phyloP scores from a whole-genome alignment of 2,329 filamentous ascomycete genomes.

The Neonectria ditissima region DNA sequence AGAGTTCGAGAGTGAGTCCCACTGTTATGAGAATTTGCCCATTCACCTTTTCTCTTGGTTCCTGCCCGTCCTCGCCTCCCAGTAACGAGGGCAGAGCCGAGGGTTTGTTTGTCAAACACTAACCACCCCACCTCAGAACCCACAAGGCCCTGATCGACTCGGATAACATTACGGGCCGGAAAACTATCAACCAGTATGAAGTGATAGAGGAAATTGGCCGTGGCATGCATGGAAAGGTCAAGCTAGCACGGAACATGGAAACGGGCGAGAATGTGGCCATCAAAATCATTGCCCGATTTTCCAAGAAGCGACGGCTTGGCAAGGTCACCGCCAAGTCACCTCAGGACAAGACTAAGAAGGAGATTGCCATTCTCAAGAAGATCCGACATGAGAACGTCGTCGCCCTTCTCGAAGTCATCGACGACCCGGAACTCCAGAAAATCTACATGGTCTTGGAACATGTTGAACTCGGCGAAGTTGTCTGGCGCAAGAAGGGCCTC shows the following conservation, averaged over 20 bases:
- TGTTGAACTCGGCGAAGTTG: constrained; percentile 92
- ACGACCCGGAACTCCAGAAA: constrained; percentile 95
- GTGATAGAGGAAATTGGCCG: constrained; percentile 96
- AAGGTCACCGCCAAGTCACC: constrained; percentile 75
- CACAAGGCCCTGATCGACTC: constrained; percentile 93
- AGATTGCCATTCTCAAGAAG: constrained; percentile 98
- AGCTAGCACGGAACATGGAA: constrained; percentile 85
- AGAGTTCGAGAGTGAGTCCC: constrained; percentile 79
- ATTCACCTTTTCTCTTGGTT: constrained; percentile 18
- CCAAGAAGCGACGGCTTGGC: constrained; percentile 91
- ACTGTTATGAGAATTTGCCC: constrained; percentile 15
- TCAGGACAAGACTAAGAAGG: constrained; percentile 88
- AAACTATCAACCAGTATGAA: constrained; percentile 97
- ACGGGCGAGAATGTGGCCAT: constrained; percentile 88
- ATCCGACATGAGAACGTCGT: constrained; percentile 98
- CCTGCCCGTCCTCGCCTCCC: constrained; percentile 17
- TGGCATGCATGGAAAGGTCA: constrained; percentile 97
- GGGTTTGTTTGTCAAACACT: constrained; percentile 33
- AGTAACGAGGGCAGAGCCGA: constrained; percentile 18
- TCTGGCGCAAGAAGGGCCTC: constrained; percentile 91
- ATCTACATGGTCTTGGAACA: constrained; percentile 98
- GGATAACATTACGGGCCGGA: constrained; percentile 88
- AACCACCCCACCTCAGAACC: constrained; percentile 65
- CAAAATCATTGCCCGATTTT: constrained; percentile 97
- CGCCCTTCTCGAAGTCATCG: constrained; percentile 94